phyloP scores from a whole-genome alignment of 2,329 filamentous ascomycete species.

The Pseudovirgaria hyperparasitica region DNA sequence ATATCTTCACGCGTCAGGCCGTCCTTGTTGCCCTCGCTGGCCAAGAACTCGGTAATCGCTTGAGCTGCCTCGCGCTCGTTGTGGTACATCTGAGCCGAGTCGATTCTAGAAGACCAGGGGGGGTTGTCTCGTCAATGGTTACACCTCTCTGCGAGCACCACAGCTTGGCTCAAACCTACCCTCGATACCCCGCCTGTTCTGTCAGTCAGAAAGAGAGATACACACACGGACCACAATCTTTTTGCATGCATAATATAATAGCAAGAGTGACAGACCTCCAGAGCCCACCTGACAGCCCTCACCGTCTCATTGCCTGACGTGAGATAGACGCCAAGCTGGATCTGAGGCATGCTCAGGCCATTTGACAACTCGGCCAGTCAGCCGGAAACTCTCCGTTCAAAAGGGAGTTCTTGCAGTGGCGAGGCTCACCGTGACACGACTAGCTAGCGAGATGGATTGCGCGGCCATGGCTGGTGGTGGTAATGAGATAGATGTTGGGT shows the following conservation, averaged over 20 bases:
- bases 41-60: constrained; percentile 48
- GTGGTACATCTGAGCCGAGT: constrained; percentile 52
- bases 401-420: constrained; percentile 4
- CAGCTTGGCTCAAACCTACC: constrained; percentile 15
- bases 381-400: constrained; percentile 15
- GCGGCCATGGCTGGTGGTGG: too few relatives aligned
- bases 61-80: constrained; percentile 61
- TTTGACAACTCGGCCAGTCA: constrained; percentile 38
- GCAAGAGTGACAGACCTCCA: constrained; percentile 34
- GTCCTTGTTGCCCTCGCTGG: constrained; percentile 31
- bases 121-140: constrained; percentile 11
- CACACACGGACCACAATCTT: neutral
- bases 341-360: constrained; percentile 53
- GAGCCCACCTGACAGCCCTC: constrained; percentile 43
- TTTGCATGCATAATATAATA: too few relatives aligned
- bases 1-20: constrained; percentile 53
- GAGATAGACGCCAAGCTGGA: constrained; percentile 64
- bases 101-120: constrained; percentile 27
- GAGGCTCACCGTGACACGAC: constrained; percentile 26
- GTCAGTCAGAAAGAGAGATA: neutral
- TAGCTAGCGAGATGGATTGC: constrained; percentile 27
- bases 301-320: constrained; percentile 50
- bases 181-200: constrained; percentile 34
- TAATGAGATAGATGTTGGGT: too few relatives aligned
- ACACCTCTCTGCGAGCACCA: constrained; percentile 1